Conservation (phyloP, 1,284 basidiomycete species). For the Entoloma clypeatum region DNA sequence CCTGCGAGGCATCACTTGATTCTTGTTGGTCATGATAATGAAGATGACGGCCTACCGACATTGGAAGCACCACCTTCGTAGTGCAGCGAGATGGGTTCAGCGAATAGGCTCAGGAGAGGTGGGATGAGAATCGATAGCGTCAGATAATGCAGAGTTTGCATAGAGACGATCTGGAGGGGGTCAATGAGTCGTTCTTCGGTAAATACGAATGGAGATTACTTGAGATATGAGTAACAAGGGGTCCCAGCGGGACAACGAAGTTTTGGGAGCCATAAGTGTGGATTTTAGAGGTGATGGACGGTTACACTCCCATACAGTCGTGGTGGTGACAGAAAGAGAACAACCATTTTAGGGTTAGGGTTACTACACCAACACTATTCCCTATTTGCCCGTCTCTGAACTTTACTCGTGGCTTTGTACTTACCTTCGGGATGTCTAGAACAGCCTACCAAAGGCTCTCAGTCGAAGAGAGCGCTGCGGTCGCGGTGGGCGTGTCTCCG, state of each 20-base stretch:
- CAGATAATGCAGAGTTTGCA: slow-evolving; percentile 92
- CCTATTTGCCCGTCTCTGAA: too few species aligned
- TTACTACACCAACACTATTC: slow-evolving; percentile 9
- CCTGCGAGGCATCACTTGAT: too few species aligned
- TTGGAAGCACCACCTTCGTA: slow-evolving; percentile 86
- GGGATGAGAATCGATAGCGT: slow-evolving; percentile 83
- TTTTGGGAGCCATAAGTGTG: slow-evolving; percentile 29
- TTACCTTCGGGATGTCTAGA: neutral
- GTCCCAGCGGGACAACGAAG: slow-evolving; percentile 61
- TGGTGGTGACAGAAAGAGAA: slow-evolving; percentile 17
- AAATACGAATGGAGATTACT: slow-evolving; percentile 27
- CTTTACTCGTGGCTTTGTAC: too few species aligned
- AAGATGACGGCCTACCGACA: slow-evolving; percentile 73
- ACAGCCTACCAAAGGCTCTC: slow-evolving; percentile 17
- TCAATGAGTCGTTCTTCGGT: slow-evolving; percentile 1
- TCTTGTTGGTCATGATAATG: too few species aligned
- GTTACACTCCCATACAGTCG: slow-evolving; percentile 13
- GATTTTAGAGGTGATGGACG: slow-evolving; percentile 1
- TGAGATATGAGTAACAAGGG: slow-evolving; percentile 73
- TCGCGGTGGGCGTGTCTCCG: too few species aligned
- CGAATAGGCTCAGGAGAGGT: slow-evolving; percentile 72
- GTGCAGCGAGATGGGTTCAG: slow-evolving; percentile 66
- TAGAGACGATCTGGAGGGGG: slow-evolving; percentile 71
- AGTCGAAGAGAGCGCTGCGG: slow-evolving; percentile 6
- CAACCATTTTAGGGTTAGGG: slow-evolving; percentile 24